Percentiles rank a stretch among this genome's conserved stretches.
Evolutionary conservation across 225 moss, liverwort and hornwort species (phyloP).

Genomic region (Polytrichum formosum): DNA sequence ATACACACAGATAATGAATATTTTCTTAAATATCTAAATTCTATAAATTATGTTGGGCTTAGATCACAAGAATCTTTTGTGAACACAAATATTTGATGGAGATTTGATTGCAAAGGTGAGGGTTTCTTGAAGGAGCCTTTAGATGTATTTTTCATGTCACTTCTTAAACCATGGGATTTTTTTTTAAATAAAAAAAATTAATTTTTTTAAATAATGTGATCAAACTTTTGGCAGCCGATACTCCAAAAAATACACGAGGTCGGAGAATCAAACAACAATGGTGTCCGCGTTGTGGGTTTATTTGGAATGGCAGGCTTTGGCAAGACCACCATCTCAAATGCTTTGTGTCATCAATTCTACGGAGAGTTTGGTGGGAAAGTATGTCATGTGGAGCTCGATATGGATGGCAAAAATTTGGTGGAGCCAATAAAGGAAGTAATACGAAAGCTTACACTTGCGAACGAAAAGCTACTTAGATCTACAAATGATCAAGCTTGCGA

Average conservation of each 20-base stretch:
- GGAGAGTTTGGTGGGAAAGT: constrained; percentile 2
- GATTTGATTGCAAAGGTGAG: no score
- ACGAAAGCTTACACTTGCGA: background rate
- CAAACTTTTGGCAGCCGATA: constrained; percentile 1
- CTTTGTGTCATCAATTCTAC: background rate
- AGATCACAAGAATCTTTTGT: no score
- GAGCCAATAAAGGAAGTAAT: constrained; percentile 2
- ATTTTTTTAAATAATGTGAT: background rate
- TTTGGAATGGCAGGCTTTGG: constrained; percentile 10
- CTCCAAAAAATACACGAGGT: background rate
- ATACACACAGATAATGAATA: no score
- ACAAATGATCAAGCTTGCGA: no score
- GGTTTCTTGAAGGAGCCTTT: background rate
- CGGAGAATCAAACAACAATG: background rate
- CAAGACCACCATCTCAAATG: constrained; percentile 13
- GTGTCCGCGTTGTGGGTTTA: constrained; percentile 1
- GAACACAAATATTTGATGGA: no score
- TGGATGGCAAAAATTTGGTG: background rate
- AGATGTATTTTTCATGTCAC: background rate
- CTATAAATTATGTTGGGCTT: background rate
- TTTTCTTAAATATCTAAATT: background rate
- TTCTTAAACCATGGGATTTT: background rate
- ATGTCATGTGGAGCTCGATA: background rate
- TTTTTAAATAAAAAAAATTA: no score
- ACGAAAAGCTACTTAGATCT: background rate